Base-by-base conservation (phyloP, 1,284 basidiomycete genomes). In the Peniophora sp. region DNA sequence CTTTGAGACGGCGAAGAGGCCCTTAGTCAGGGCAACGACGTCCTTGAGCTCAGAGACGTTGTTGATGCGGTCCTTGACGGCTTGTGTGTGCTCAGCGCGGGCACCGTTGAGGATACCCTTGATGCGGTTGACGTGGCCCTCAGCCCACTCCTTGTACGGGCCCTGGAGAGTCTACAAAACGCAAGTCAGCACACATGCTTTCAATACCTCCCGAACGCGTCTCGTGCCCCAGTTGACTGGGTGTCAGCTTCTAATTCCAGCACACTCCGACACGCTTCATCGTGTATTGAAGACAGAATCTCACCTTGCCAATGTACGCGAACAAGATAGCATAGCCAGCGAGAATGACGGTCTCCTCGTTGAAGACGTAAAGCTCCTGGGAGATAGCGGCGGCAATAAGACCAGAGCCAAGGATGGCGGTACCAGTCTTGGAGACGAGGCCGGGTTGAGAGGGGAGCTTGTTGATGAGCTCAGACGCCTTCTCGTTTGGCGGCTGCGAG, bases 321-420 rank as follows among this genome's bases (percentile, higher is more conserved):
- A 96, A 84, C 66, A 98, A 83, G 63, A 97, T 87, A 60, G 91
- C 76, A 62, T 90, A 92, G 48, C 90, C 95, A 50, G 86, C 74
- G 39, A 85, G 78, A 37, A 94, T 76, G 54, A 95, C 83, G 34
- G 88, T 85, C 76, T 97, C 94, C 72, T 97, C 95, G 71, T 97
- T 97, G 64, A 96, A 83, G 54, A 99, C 96, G 68, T 97, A 98
- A 52, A 98, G 83, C 74, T 99, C 96, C 68, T 94, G 90, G 37
- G 93, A 97, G 73, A 98, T 95, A 65, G 94, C 95, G 18, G 93
- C 83, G 24, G 95, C 96, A 54, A 88, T 75, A 55, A 93, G 76
- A 65, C 92, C 94, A 37, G 92, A 91, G 63, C 93, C 92, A 55
- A 97, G 83, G 63, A 97, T 78, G 63, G 95, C 86, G 56, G 89